Percentiles rank a stretch among this genome's conserved stretches.
These are phyloP conservation scores for Zymoseptoria passerinii DNA, from an alignment of 2,329 filamentous ascomycete species.

Conservation along the genomic window DNA sequence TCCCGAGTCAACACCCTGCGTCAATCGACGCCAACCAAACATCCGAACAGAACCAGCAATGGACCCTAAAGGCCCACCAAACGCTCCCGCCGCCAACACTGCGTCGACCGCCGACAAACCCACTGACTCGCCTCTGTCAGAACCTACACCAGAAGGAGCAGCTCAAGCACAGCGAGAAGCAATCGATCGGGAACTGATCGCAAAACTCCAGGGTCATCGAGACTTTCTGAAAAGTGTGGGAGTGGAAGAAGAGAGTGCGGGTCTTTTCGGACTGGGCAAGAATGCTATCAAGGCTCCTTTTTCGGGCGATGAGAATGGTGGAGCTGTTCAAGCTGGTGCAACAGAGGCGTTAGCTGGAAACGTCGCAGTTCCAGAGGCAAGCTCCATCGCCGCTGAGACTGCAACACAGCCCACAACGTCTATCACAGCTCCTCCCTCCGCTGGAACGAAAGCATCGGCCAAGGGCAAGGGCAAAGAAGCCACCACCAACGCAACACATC, in stretches of 20 bases:
- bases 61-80: background rate
- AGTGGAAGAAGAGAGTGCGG: background rate
- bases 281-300: background rate
- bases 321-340: background rate
- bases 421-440: background rate
- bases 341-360: background rate
- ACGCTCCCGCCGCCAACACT: background rate
- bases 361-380: background rate
- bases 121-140: background rate
- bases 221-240: constrained; percentile 8
- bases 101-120: background rate
- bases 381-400: background rate
- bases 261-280: background rate
- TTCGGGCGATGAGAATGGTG: background rate
- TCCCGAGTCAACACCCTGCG: background rate
- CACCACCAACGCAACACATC: background rate
- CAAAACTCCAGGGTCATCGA: constrained; percentile 11
- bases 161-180: constrained; percentile 1
- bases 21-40: background rate
- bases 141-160: background rate
- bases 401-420: background rate
- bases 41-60: background rate
- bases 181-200: constrained; percentile 14
- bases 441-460: background rate
- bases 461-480: background rate